These are phyloP conservation scores for Podosphaera leucotricha DNA, from an alignment of 2,329 filamentous ascomycete genomes.

Conservation along the genomic window DNA sequence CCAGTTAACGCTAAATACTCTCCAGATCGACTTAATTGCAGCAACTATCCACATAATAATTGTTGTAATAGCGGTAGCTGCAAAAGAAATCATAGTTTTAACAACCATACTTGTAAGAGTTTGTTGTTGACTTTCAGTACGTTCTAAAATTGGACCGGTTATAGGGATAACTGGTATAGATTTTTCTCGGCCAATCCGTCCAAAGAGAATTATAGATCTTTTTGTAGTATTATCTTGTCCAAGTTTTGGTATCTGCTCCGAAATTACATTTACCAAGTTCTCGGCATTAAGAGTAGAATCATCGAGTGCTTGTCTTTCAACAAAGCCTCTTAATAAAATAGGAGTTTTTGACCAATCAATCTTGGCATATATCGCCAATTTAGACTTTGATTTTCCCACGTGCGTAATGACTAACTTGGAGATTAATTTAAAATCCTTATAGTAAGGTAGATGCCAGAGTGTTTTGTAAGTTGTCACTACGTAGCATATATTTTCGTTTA, in stretches of 20 bases:
- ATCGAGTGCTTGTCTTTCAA: slow-evolving; percentile 49
- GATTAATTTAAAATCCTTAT: slow-evolving; percentile 54
- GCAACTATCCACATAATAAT: slow-evolving; percentile 58
- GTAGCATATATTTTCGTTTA: slow-evolving; percentile 50
- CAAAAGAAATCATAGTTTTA: slow-evolving; percentile 48
- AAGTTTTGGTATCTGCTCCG: slow-evolving; percentile 53
- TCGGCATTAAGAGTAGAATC: slow-evolving; percentile 51
- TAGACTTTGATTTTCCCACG: slow-evolving; percentile 74
- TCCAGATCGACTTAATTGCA: slow-evolving; percentile 38
- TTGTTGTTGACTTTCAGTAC: slow-evolving; percentile 31
- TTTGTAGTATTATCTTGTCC: slow-evolving; percentile 52
- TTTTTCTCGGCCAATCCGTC: slow-evolving; percentile 45
- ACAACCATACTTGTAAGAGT: slow-evolving; percentile 44
- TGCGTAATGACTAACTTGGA: slow-evolving; percentile 90
- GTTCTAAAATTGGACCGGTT: slow-evolving; percentile 18
- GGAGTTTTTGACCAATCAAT: slow-evolving; percentile 65
- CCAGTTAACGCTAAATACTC: slow-evolving; percentile 46
- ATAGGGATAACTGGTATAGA: slow-evolving; percentile 35
- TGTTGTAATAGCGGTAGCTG: slow-evolving; percentile 51
- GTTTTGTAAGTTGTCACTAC: slow-evolving; percentile 38
- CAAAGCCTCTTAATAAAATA: slow-evolving; percentile 31
- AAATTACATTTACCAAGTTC: slow-evolving; percentile 51
- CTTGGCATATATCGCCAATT: slow-evolving; percentile 66
- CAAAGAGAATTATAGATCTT: slow-evolving; percentile 59
- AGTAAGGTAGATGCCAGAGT: slow-evolving; percentile 52